These are phyloP conservation scores for Lentinula raphanica DNA, from an alignment of 768 basidiomycete species.

Conservation along the genomic window DNA sequence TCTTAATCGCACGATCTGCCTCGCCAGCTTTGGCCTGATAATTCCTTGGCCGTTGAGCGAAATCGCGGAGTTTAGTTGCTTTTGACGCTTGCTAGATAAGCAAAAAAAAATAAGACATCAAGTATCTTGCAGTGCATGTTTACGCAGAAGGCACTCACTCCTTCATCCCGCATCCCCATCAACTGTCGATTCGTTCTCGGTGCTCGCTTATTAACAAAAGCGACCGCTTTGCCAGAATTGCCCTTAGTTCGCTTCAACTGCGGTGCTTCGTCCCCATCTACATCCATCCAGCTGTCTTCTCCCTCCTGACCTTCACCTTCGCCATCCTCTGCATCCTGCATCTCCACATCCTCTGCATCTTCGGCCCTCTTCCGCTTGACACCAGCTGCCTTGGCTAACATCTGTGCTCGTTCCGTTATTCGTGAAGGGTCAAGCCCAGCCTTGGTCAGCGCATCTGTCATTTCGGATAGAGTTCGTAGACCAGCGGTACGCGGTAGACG, in stretches of 20 bases:
- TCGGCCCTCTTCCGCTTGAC: slow-evolving; percentile 66
- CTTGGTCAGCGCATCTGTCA: slow-evolving; percentile 75
- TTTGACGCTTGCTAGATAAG: slow-evolving; percentile 64
- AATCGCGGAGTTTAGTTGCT: slow-evolving; percentile 77
- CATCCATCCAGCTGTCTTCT: slow-evolving; percentile 51
- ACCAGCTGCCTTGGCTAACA: slow-evolving; percentile 70
- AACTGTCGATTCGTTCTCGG: slow-evolving; percentile 72
- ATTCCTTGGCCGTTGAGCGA: slow-evolving; percentile 84
- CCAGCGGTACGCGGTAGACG: slow-evolving; percentile 72
- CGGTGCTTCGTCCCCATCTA: slow-evolving; percentile 44
- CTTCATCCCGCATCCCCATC: slow-evolving; percentile 73
- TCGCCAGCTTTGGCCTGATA: slow-evolving; percentile 89
- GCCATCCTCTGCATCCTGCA: slow-evolving; percentile 43
- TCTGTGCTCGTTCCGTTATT: slow-evolving; percentile 83
- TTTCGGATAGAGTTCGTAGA: slow-evolving; percentile 66
- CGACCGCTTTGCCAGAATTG: slow-evolving; percentile 51
- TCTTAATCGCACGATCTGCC: slow-evolving; percentile 73
- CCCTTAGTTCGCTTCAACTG: slow-evolving; percentile 59
- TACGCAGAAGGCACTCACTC: slow-evolving; percentile 40
- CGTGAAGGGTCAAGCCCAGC: slow-evolving; percentile 86
- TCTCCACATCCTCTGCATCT: slow-evolving; percentile 50
- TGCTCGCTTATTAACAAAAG: slow-evolving; percentile 39
- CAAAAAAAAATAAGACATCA: background rate
- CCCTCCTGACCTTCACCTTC: slow-evolving; percentile 40
- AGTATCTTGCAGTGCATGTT: background rate